phyloP scores from a whole-genome alignment of 805 yeast species.

The Jamesozyma rosinii region DNA sequence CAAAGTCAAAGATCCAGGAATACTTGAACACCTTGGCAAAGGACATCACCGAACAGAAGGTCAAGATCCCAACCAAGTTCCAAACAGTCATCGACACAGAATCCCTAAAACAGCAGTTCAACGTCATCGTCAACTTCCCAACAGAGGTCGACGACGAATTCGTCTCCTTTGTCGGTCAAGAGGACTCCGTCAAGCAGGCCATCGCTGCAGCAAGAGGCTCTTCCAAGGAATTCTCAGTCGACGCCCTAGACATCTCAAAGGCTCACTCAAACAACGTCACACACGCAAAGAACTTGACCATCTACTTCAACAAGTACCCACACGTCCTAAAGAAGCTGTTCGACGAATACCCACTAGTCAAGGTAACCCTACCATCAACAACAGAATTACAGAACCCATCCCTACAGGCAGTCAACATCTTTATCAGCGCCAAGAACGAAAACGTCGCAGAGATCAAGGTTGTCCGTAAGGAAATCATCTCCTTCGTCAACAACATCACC shows the following conservation, averaged over 20 bases:
- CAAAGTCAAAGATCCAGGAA: conserved; percentile 43
- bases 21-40: conserved; percentile 37
- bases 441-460: conserved; percentile 43
- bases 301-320: conserved; percentile 48
- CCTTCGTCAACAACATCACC: conserved; percentile 58
- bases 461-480: conserved; percentile 66
- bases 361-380: conserved; percentile 40
- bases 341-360: conserved; percentile 35
- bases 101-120: conserved; percentile 42
- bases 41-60: conserved; percentile 44
- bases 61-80: conserved; percentile 55
- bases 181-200: conserved; percentile 51
- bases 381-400: conserved; percentile 36
- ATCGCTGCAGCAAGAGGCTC: conserved; percentile 49
- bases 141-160: conserved; percentile 34
- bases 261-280: conserved; percentile 74
- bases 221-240: conserved; percentile 52
- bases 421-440: conserved; percentile 46
- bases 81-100: conserved; percentile 60
- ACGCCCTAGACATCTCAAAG: conserved; percentile 69
- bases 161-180: conserved; percentile 59
- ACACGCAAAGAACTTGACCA: conserved; percentile 71
- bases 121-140: conserved; percentile 53
- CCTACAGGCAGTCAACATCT: conserved; percentile 38
- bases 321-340: conserved; percentile 38